Conservation (phyloP, 2,329 filamentous ascomycete genomes). For the Berkeleyomyces rouxiae region DNA sequence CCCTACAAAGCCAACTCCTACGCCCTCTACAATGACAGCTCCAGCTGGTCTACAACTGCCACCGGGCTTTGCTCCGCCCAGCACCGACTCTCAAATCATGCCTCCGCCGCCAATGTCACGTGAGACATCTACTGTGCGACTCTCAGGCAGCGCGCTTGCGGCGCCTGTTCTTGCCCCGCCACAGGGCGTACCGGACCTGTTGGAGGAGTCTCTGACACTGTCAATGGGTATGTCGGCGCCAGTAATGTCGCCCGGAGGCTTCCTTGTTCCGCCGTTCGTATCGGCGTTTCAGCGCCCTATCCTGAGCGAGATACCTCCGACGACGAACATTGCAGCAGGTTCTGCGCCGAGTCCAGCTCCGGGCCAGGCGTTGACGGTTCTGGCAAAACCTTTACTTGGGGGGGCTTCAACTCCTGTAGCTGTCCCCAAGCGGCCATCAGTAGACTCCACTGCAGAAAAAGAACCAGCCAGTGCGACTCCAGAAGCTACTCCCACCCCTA, state of each 20-base stretch:
- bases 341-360: background rate
- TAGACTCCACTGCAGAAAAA: background rate
- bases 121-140: background rate
- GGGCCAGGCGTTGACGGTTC: background rate
- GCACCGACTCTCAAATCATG: conserved; percentile 1
- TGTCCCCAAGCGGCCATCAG: background rate
- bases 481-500: too few species aligned
- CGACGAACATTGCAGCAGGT: background rate
- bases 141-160: conserved; percentile 21
- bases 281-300: background rate
- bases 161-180: conserved; percentile 26
- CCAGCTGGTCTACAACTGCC: conserved; percentile 9
- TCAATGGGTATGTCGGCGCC: conserved; percentile 18
- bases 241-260: conserved; percentile 13
- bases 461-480: too few species aligned
- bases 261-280: conserved; percentile 16
- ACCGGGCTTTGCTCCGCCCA: conserved; percentile 11
- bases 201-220: conserved; percentile 9
- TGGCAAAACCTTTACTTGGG: background rate
- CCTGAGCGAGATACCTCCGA: background rate
- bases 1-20: background rate
- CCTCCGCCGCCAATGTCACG: conserved; percentile 9
- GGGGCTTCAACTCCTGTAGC: background rate
- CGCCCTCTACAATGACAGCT: background rate
- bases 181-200: conserved; percentile 13